phyloP scores from a whole-genome alignment of 2,329 filamentous ascomycete species.

The Fusarium continuum region DNA sequence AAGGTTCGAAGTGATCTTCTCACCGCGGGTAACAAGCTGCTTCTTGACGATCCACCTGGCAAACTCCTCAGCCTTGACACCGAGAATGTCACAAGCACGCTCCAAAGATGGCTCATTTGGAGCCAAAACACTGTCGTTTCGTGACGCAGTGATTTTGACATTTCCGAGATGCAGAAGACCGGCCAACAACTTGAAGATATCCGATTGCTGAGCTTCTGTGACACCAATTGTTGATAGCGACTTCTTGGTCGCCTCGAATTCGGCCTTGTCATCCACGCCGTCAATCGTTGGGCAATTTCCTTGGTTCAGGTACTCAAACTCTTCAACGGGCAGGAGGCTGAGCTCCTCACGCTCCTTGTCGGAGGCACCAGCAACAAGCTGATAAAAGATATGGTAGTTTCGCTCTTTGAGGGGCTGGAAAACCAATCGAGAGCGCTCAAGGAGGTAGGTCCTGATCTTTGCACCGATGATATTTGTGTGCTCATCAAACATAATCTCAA shows the following conservation, averaged over 20 bases:
- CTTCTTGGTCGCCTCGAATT: conserved; percentile 87
- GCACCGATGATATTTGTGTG: conserved; percentile 96
- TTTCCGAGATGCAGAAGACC: conserved; percentile 95
- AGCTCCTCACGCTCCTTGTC: conserved; percentile 84
- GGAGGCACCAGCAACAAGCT: conserved; percentile 90
- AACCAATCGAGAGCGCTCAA: conserved; percentile 94
- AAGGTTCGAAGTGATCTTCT: conserved; percentile 96
- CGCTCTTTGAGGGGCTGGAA: conserved; percentile 98
- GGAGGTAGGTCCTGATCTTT: conserved; percentile 93
- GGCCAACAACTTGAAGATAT: conserved; percentile 90
- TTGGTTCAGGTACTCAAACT: conserved; percentile 97
- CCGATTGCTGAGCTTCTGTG: conserved; percentile 73
- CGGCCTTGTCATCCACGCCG: conserved; percentile 93
- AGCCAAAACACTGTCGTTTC: conserved; percentile 85
- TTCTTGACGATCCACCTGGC: conserved; percentile 99
- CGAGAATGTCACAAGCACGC: conserved; percentile 83
- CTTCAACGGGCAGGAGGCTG: conserved; percentile 80
- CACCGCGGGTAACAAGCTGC: conserved; percentile 92
- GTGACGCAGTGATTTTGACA: conserved; percentile 90
- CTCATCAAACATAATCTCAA: conserved; percentile 99
- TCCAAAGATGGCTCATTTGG: conserved; percentile 83
- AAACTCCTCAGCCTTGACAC: conserved; percentile 86
- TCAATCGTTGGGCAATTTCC: conserved; percentile 91
- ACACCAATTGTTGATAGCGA: conserved; percentile 92
- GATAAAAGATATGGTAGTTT: conserved; percentile 99